phyloP scores from a whole-genome alignment of 1,284 basidiomycete genomes.

The Cryptococcus depauperatus region DNA sequence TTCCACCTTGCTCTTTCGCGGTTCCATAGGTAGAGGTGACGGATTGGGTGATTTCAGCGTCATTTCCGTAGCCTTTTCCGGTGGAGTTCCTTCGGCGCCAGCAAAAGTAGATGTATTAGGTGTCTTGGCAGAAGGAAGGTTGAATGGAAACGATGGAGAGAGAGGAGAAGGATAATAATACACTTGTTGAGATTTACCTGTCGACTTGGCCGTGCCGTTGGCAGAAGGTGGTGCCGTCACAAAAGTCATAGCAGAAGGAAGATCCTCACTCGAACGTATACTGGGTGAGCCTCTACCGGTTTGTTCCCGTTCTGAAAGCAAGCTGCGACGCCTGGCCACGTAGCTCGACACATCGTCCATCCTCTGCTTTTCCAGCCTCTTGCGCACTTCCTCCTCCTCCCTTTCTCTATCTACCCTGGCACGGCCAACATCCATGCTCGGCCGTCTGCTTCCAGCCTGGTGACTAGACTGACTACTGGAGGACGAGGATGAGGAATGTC shows the following conservation, averaged over 20 bases:
- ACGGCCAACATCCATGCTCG: not conserved
- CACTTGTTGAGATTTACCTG: constrained; percentile 18
- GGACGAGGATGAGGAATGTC: constrained; percentile 18
- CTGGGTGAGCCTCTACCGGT: constrained; percentile 31
- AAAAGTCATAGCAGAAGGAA: constrained; percentile 8
- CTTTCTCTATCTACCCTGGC: too few species aligned
- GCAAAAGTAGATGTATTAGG: constrained; percentile 8
- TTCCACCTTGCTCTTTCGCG: constrained; percentile 18
- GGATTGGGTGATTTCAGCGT: constrained; percentile 2
- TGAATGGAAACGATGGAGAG: constrained; percentile 16
- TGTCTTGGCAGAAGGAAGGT: constrained; percentile 5
- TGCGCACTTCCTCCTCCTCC: constrained; percentile 32
- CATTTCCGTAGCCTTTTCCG: constrained; percentile 21
- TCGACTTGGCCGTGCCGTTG: constrained; percentile 1
- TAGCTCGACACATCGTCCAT: constrained; percentile 36
- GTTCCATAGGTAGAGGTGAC: not conserved
- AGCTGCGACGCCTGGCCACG: constrained; percentile 33
- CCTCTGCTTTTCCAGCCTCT: constrained; percentile 28
- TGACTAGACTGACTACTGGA: constrained; percentile 13
- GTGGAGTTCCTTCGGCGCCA: constrained; percentile 10
- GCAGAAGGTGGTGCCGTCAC: too few species aligned
- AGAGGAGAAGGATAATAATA: constrained; percentile 31
- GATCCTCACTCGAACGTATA: constrained; percentile 24
- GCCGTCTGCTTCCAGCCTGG: constrained; percentile 2
- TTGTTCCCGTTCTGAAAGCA: constrained; percentile 25